A percentile compares a stretch with the other conserved stretches of the same genome.
Evolutionary conservation across 2,329 filamentous ascomycete genomes (phyloP).

Genomic region (Aspergillus unguis): DNA sequence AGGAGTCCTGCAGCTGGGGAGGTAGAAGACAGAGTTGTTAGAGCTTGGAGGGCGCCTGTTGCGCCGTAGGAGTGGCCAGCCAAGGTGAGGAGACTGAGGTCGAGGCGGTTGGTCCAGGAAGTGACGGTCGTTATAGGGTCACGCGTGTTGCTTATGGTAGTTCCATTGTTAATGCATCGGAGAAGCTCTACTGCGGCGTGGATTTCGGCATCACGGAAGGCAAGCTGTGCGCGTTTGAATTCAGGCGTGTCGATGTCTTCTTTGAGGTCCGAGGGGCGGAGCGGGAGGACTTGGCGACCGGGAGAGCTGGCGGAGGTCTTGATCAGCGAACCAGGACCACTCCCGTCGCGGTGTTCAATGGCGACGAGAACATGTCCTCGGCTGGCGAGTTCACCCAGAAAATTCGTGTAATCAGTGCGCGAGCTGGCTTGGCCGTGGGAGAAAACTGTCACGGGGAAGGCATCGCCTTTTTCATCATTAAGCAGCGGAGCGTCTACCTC

Average conservation of each 20-base stretch:
- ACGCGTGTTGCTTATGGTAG: not conserved
- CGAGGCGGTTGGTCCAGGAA: not conserved
- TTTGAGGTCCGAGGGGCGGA: constrained; percentile 1
- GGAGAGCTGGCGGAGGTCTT: constrained; percentile 2
- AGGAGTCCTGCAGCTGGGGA: not conserved
- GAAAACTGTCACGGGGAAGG: constrained; percentile 5
- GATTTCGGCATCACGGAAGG: constrained; percentile 5
- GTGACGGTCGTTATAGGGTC: constrained; percentile 1
- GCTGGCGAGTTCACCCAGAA: constrained; percentile 4
- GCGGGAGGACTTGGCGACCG: not conserved
- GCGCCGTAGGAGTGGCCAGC: constrained; percentile 5
- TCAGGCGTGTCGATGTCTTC: not conserved
- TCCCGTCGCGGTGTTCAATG: constrained; percentile 6
- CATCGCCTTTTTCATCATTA: not conserved
- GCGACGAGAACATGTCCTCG: constrained; percentile 3
- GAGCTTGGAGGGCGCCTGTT: constrained; percentile 3
- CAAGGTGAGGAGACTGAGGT: constrained; percentile 1
- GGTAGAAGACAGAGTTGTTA: not conserved
- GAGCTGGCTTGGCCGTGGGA: constrained; percentile 6
- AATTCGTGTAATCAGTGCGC: constrained; percentile 6
- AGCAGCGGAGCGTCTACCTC: constrained; percentile 6
- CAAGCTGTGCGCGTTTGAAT: constrained; percentile 3
- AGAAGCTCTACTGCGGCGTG: constrained; percentile 3
- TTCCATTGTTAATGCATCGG: not conserved
- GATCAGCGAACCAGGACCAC: constrained; percentile 2